Evolutionary conservation across 2,329 filamentous ascomycete species (phyloP), one percentile per base, ranked within the genome.

Genomic region (Stachybotrys elegans): DNA sequence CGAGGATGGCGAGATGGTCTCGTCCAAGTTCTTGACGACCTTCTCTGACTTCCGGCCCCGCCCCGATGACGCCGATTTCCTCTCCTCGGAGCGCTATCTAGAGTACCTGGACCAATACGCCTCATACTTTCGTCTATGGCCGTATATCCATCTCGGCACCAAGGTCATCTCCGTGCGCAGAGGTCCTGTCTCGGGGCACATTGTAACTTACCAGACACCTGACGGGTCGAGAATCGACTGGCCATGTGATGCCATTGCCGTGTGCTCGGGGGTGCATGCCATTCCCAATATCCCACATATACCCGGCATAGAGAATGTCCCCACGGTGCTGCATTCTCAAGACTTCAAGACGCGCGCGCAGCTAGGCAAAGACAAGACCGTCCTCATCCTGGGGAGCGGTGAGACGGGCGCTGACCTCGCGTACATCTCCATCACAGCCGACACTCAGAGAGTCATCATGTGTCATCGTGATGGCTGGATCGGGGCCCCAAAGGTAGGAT

Each of bases 21-120:
- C 65, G 7, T 71, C 68, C 9, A 70, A 70, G 48, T 68, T 67
- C 36, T 57, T 73, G 8, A 73, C 69, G 0, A 57, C 62, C 20
- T 74, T 72, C 48, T 72, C 69, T 4, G 69, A 73, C 49, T 68
- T 66, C 43, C 63, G 69, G 4, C 61, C 65, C 19, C 51, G 62
- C 14, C 36, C 57, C 5, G 58, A 67, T 2, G 60, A 62, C 12
- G 62, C 67, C 2, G 69, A 71, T 48, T 72, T 72, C 50, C 52
- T 71, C n/a, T 59, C 58, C 2, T 54, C 62, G 11, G 54, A 58
- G 6, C 49, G 58, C 9, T 72, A 70, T 47, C 53, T 65, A 27
- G 44, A 58, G 23, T 72, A 72, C 43, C 65, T 73, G 17, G 55
- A 67, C 9, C 56, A 54, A 3, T 72, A 71, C 38, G 59, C 56